Percentiles rank a stretch among this genome's conserved stretches.
Evolutionary conservation across 164 flowering plant species (phyloP).

Genomic region (Nymphaea thermarum): DNA sequence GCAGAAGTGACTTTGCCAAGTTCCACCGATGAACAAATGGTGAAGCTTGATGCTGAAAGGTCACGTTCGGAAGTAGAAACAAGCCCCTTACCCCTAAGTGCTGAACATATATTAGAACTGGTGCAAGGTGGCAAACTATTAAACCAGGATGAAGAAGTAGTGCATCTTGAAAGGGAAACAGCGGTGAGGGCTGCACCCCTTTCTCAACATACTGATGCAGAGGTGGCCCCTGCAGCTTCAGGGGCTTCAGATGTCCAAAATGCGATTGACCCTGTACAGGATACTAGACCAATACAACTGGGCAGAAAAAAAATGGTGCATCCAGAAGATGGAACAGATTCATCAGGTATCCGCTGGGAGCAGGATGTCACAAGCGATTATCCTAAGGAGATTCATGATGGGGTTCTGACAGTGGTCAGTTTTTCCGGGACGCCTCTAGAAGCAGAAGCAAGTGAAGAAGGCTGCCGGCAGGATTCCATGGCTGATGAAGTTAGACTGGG

Average conservation of each 20-base stretch:
- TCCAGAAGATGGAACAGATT: background rate
- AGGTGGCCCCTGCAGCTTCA: constrained; percentile 7
- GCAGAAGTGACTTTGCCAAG: background rate
- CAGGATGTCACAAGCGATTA: background rate
- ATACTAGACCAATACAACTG: no score
- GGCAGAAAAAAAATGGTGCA: no score
- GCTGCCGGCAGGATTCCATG: constrained; percentile 4
- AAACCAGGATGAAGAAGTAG: background rate
- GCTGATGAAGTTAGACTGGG: background rate
- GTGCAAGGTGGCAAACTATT: background rate
- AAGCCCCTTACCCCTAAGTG: background rate
- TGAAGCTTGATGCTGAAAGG: background rate
- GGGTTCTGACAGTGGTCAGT: background rate
- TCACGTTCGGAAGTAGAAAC: background rate
- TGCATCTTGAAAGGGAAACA: background rate
- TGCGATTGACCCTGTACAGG: no score
- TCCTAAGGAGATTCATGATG: background rate
- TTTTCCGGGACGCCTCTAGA: background rate
- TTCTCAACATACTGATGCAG: background rate
- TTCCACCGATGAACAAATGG: constrained; percentile 2
- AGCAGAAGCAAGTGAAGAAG: constrained; percentile 6
- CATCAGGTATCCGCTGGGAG: background rate
- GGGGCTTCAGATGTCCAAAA: background rate
- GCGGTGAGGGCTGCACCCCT: background rate
- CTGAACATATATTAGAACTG: background rate